Conservation (phyloP, 2,329 filamentous ascomycete genomes). For the Hirsutella rhossiliensis region DNA sequence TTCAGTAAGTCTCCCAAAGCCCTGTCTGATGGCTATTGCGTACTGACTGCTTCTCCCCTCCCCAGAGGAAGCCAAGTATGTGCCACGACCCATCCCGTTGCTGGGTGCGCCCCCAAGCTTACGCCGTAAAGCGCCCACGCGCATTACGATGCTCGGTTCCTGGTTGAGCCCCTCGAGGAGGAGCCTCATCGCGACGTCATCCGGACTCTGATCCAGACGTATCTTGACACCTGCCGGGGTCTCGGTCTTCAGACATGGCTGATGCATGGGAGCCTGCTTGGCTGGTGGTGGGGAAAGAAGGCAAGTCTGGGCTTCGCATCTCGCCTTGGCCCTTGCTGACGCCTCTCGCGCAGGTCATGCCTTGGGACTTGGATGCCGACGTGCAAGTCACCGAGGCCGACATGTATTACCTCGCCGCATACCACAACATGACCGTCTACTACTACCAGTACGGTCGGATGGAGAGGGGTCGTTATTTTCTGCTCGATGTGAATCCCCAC, state of each 20-base stretch:
- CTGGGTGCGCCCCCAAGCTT: not conserved
- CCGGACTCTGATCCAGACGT: slow-evolving; percentile 57
- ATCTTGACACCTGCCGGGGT: slow-evolving; percentile 54
- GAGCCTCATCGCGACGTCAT: slow-evolving; percentile 49
- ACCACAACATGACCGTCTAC: slow-evolving; percentile 49
- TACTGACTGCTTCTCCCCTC: not conserved
- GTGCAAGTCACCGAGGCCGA: slow-evolving; percentile 59
- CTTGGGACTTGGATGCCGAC: slow-evolving; percentile 69
- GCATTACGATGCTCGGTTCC: slow-evolving; percentile 26
- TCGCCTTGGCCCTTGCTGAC: not conserved
- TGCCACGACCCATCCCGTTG: not conserved
- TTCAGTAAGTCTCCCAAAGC: slow-evolving; percentile 8
- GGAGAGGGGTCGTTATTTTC: slow-evolving; percentile 28
- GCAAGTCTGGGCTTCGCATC: slow-evolving; percentile 10
- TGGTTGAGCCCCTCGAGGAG: slow-evolving; percentile 28
- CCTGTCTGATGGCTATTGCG: not conserved
- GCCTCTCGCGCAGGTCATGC: slow-evolving; percentile 40
- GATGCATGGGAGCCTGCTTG: slow-evolving; percentile 71
- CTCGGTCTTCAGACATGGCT: slow-evolving; percentile 69
- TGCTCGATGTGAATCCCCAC: slow-evolving; percentile 37
- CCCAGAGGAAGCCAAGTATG: slow-evolving; percentile 1
- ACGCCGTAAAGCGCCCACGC: not conserved
- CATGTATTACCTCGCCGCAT: slow-evolving; percentile 51
- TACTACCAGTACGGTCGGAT: slow-evolving; percentile 27
- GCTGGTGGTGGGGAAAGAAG: slow-evolving; percentile 73